A percentile compares a stretch with the other conserved stretches of the same genome.
These are phyloP conservation scores for Apophysomyces ossiformis DNA, from an alignment of 371 early-diverging fungal genomes.

Conservation along the genomic window DNA sequence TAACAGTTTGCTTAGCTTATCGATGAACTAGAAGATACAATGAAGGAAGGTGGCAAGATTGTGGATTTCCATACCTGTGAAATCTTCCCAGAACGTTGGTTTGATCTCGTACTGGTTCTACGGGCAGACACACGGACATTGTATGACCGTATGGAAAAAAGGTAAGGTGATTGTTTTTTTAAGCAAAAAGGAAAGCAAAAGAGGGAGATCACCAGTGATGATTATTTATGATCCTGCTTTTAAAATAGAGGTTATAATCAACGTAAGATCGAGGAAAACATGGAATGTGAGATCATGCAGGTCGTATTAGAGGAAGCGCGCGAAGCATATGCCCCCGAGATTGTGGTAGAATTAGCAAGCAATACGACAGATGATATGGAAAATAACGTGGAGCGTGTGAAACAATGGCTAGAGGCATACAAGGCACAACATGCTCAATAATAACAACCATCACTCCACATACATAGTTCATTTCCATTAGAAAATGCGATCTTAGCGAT, in stretches of 20 bases:
- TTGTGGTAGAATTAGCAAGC: slow-evolving; percentile 81
- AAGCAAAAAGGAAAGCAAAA: no score
- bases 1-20: slow-evolving; percentile 53
- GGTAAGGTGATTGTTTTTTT: slow-evolving; percentile 51
- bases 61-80: slow-evolving; percentile 95
- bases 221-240: no score
- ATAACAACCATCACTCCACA: not conserved
- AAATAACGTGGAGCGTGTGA: slow-evolving; percentile 77
- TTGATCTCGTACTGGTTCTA: slow-evolving; percentile 95
- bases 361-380: slow-evolving; percentile 91
- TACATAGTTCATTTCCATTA: slow-evolving; percentile 3
- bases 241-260: slow-evolving; percentile 79
- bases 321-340: slow-evolving; percentile 82
- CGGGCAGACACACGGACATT: slow-evolving; percentile 80
- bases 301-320: slow-evolving; percentile 92
- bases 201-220: no score
- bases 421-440: slow-evolving; percentile 41
- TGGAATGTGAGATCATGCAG: slow-evolving; percentile 98
- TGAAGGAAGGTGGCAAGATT: slow-evolving; percentile 83
- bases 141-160: slow-evolving; percentile 82
- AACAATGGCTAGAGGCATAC: slow-evolving; percentile 69
- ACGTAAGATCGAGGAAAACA: slow-evolving; percentile 94
- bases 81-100: slow-evolving; percentile 95
- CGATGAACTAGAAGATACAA: slow-evolving; percentile 85
- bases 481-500: not conserved